phyloP scores from a whole-genome alignment of 768 basidiomycete genomes.

The Podaxis sp. region DNA sequence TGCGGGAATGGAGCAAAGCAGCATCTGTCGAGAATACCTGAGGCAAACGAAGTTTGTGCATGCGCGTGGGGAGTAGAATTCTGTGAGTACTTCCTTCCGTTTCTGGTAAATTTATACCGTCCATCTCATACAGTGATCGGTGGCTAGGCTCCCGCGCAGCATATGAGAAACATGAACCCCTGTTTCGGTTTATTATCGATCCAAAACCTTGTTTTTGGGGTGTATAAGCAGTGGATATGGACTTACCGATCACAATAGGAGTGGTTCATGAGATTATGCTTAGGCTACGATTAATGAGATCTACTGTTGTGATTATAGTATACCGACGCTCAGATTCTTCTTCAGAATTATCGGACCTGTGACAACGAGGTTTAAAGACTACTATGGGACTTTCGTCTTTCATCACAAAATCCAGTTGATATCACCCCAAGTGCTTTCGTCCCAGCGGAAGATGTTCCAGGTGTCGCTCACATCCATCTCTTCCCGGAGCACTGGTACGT shows the following conservation, averaged over 20 bases:
- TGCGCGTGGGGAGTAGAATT: neutral
- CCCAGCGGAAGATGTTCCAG: neutral
- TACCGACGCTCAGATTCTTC: neutral
- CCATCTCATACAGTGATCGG: neutral
- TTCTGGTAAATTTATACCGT: neutral
- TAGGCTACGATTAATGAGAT: neutral
- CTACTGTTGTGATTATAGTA: neutral
- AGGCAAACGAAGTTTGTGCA: neutral
- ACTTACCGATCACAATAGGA: neutral
- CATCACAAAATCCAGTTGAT: neutral
- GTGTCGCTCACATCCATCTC: neutral
- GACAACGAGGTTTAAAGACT: neutral
- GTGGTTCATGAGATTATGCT: neutral
- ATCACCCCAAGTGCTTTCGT: neutral
- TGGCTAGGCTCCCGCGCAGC: neutral
- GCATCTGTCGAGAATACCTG: constrained; percentile 31
- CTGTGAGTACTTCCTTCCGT: neutral
- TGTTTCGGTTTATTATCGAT: constrained; percentile 1
- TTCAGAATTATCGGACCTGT: neutral
- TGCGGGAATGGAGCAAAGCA: constrained; percentile 37
- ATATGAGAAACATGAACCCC: neutral
- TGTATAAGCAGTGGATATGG: neutral
- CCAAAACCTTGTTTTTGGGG: constrained; percentile 5
- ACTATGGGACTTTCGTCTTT: neutral
- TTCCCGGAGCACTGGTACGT: neutral